Evolutionary conservation across 768 basidiomycete species (phyloP).

Genomic region (Lactarius psammicola): DNA sequence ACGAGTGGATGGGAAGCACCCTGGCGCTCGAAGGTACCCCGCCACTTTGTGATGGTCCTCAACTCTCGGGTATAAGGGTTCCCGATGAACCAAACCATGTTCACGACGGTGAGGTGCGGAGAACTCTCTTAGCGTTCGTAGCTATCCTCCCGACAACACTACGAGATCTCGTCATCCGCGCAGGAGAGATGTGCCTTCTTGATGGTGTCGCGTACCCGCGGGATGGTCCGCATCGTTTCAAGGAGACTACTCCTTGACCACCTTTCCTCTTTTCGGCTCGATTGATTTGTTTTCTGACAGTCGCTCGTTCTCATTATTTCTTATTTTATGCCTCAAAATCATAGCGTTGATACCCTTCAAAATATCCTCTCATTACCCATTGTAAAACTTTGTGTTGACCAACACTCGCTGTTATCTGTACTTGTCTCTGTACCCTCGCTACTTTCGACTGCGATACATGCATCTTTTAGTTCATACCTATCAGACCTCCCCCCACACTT

Average conservation of each 20-base stretch:
- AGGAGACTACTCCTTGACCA: background rate
- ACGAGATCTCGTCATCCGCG: conserved; percentile 13
- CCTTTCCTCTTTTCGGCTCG: background rate
- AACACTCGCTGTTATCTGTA: conserved; percentile 14
- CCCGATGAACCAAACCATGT: background rate
- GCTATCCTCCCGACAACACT: conserved; percentile 18
- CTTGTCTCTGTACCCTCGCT: conserved; percentile 15
- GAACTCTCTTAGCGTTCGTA: conserved; percentile 8
- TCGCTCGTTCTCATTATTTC: background rate
- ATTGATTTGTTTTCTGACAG: conserved; percentile 12
- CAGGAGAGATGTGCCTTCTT: conserved; percentile 10
- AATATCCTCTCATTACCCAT: background rate
- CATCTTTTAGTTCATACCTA: conserved; percentile 1
- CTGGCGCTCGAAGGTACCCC: conserved; percentile 18
- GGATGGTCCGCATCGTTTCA: background rate
- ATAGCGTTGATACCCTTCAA: conserved; percentile 8
- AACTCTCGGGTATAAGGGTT: background rate
- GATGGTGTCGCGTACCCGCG: conserved; percentile 4
- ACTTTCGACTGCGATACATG: conserved; percentile 19
- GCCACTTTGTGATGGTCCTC: background rate
- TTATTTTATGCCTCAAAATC: conserved; percentile 5
- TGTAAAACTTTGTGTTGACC: conserved; percentile 7
- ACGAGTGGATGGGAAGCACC: background rate
- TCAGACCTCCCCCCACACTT: background rate
- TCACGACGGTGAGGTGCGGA: background rate